Conservation (phyloP, 1,139 yeast species). For the Taiozyma sp. region DNA sequence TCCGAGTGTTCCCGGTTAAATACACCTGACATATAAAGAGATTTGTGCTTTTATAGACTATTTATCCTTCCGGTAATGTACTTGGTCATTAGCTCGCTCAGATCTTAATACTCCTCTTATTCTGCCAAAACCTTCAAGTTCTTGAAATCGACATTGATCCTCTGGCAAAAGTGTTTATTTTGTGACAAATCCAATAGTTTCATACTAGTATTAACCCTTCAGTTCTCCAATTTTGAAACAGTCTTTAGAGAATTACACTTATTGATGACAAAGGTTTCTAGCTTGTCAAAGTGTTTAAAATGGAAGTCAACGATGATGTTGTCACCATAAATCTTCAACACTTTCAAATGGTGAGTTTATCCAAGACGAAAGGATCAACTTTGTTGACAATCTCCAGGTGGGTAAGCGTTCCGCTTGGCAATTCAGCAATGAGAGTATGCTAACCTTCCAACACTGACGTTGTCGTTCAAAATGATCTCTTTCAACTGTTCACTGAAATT, state of each 20-base stretch:
- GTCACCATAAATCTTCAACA: conserved; percentile 16
- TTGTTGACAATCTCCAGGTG: conserved; percentile 13
- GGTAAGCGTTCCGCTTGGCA: neutral
- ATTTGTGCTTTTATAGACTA: no score
- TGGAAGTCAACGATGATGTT: conserved; percentile 7
- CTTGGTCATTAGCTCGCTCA: neutral
- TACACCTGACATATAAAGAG: no score
- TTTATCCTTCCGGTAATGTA: no score
- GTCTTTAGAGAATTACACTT: conserved; percentile 9
- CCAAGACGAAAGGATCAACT: conserved; percentile 6
- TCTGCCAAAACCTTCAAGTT: neutral
- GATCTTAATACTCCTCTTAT: neutral
- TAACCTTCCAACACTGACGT: conserved; percentile 10
- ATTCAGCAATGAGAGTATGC: conserved; percentile 6
- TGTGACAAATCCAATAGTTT: conserved; percentile 8
- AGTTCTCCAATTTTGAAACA: neutral
- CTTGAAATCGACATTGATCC: conserved; percentile 3
- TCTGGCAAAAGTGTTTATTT: conserved; percentile 7
- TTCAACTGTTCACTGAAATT: conserved; percentile 14
- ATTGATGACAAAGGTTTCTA: conserved; percentile 10
- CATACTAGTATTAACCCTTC: neutral
- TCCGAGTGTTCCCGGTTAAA: neutral
- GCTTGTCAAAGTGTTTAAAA: conserved; percentile 1
- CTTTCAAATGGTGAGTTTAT: conserved; percentile 8
- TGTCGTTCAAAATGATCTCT: conserved; percentile 11